Evolutionary conservation across 1,139 yeast genomes (phyloP), one percentile per base, ranked within the genome.

Genomic region (Trichomonascaceae sp.): DNA sequence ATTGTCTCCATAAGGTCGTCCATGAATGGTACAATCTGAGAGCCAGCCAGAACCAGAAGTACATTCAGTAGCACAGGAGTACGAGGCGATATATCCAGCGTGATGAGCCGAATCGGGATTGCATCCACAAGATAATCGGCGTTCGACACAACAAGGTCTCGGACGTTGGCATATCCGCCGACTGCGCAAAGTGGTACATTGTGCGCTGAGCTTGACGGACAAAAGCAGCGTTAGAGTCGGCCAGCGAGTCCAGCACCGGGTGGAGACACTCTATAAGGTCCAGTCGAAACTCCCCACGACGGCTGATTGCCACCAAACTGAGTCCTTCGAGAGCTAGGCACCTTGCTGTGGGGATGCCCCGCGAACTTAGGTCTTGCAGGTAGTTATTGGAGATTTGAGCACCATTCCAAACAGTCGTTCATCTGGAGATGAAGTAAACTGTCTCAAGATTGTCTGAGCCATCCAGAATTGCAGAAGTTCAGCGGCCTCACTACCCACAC

Each of bases 51-150:
- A 43, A 67, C 71, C 15, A 81, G 63, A 27, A 85, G 57, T 4
- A 82, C 74, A 35, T 77, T 63, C 20, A 85, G 59, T 2, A 84
- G 73, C 0, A 76, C 73, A 1, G 93, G 74, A 0, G 84, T 67
- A 26, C 84, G 64, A 0, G 93, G 89, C 0, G 87, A 74, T 38
- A 87, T 62, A 16, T 71, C 65, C 6, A 84, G 73, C 3, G 79
- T 70, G 17, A 81, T 71, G 35, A 89, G 59, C 42, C 69, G 71
- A 28, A 74, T 57, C 5, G 93, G 76, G 13, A 85, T 59, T 0
- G 85, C 60, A 53, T 89, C 96, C 9, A 85, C 60, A 17, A 89
- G 54, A 50, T 87, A 87, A 49, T 87, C 96, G 45, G 75, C 69
- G 50, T 87, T 87, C 27, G 72, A 74, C 28, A 66, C 48, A 3